Evolutionary conservation across 2,329 filamentous ascomycete species (phyloP), one percentile per base, ranked within the genome.

Genomic region (Fusarium newnesense): DNA sequence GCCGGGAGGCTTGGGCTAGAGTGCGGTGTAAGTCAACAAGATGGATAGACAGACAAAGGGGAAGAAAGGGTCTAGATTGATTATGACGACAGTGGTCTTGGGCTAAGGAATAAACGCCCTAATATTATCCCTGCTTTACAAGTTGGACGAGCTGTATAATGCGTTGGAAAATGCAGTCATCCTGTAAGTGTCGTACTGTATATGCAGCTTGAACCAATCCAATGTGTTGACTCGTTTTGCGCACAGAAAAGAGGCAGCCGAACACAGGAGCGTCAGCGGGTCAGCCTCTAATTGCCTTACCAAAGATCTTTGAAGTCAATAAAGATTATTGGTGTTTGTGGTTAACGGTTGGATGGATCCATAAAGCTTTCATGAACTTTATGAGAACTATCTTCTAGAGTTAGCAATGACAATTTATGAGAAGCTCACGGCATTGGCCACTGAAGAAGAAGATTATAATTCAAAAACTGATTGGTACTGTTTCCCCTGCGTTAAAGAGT

Each of bases 161-260:
- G 43, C 30, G 44, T 28, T 66, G 46, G 44, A 61, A 39, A 28
- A 69, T 65, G 59, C 67, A 69, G 60, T 70, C 67, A 69, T 69
- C 65, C 58, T 69, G 52, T 32, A 36, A 37, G 26, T 26, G 59
- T 59, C 12, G 65, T 64, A 53, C 65, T 34, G 40, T 42, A 50
- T 28, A 69, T 70, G 47, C 42, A 66, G 24, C 24, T 24, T 66
- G 21, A 46, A 34, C 67, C 67, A 70, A 70, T 69, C 52, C 36
- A 42, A 18, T 43, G 15, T n/a, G 9, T 34, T 11, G 36, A 21
- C 40, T 18, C 43, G 43, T 24, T 46, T 32, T 54, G 49, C 42
- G 57, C 44, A 50, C 42, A 30, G 26, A 54, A 52, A 58, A 44
- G 67, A 70, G 67, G 67, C 67, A 65, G 37, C 60, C 66, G 39